A percentile compares a stretch with the other conserved stretches of the same genome.
phyloP scores from a whole-genome alignment of 345 rosid genomes.

The Mercurialis annua region DNA sequence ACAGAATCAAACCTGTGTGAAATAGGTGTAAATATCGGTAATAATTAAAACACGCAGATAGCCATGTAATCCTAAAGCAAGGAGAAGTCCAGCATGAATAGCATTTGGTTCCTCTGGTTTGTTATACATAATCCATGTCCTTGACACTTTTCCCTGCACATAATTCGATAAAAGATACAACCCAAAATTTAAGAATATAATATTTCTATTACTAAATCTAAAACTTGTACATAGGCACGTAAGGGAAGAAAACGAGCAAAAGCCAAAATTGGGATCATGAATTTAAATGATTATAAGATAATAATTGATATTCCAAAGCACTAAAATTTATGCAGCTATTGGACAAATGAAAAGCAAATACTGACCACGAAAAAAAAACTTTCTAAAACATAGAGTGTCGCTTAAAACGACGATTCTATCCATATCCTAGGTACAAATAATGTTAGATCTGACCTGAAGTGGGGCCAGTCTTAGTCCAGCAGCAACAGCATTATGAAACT shows the following conservation, averaged over 20 bases:
- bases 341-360: background rate
- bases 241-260: background rate
- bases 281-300: constrained; percentile 7
- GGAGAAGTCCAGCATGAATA: constrained; percentile 89
- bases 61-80: constrained; percentile 94
- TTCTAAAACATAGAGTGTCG: background rate
- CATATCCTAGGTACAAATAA: background rate
- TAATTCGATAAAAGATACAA: constrained; percentile 8
- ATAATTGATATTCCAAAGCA: background rate
- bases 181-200: constrained; percentile 6
- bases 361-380: background rate
- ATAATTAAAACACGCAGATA: constrained; percentile 68
- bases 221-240: background rate
- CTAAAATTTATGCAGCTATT: background rate
- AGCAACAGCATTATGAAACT: constrained; percentile 98
- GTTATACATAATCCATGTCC: constrained; percentile 93
- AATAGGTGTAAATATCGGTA: constrained; percentile 79
- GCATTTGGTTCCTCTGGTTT: constrained; percentile 85
- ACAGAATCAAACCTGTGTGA: constrained; percentile 57
- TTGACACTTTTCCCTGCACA: constrained; percentile 89
- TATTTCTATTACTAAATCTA: background rate
- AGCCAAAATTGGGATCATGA: background rate
- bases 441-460: constrained; percentile 56
- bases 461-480: constrained; percentile 94
- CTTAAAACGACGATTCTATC: background rate